Base-by-base conservation (phyloP, 1,284 basidiomycete genomes). In the Coniferiporia weirii region DNA sequence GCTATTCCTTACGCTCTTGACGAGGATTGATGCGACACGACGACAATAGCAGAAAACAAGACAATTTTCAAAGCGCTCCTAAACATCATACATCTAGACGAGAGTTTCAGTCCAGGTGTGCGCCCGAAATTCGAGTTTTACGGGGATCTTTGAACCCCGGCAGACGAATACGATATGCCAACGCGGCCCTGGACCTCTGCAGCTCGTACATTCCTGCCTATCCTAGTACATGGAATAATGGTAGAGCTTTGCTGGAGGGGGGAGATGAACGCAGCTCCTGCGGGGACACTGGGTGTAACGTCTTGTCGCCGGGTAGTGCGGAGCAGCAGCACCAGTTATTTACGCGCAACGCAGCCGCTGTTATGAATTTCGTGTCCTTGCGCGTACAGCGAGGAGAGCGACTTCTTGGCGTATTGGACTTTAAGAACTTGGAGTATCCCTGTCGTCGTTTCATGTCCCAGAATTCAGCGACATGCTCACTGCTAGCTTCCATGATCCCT, bases 1-100 rank as follows among this genome's bases (percentile, higher is more conserved):
- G 52, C 54, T 8, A 44, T 45, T 13, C 45, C 52, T 8, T 44
- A 15, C 4, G 36, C 17, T 3, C 1, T 19, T 3, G 2, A 9
- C 5, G 52, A 54, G 38, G 36, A 27, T 4, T 19, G 22, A n/a
- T 22, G 7, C 15, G 57, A 51, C 4, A 56, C 60, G 7, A 59
- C 59, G 19, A 17, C 15, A 3, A 1, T 56, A 8, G 45, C 49
- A 8, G 61, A 62, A 36, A 17, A 46, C 1, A 47, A 12, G 9
- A 9, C 36, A 4, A 38, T 55, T 2, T 5, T 62, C 10, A 36
- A 36, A 8, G 38, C 43, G 1, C 20, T 62, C 3, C 43, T 62
- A 27, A 47, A 59, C 32, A 19, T 59, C 15, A 40, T 59, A 19
- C 59, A 62, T 46, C 61, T 57, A 1, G 27, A 49, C 49, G 17